These are phyloP conservation scores for Xylaria digitata DNA, from an alignment of 2,329 filamentous ascomycete species.

Conservation along the genomic window DNA sequence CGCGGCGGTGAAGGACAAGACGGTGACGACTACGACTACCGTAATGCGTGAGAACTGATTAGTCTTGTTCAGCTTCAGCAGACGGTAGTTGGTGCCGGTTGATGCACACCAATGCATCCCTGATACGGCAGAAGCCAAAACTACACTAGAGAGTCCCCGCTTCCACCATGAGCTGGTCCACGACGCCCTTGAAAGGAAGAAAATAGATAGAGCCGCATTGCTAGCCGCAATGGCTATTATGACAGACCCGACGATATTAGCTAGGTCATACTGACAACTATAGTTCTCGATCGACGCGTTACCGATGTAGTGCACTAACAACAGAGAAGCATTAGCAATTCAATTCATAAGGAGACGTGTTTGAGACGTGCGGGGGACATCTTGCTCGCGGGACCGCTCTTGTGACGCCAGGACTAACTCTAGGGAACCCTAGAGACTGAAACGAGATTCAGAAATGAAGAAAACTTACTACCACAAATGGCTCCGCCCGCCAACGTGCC, in stretches of 20 bases:
- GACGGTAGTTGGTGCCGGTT: conserved; percentile 74
- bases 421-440: background rate
- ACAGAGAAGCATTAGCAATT: conserved; percentile 2
- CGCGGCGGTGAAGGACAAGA: conserved; percentile 72
- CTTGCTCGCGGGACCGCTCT: background rate
- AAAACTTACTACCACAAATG: conserved; percentile 70
- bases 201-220: conserved; percentile 75
- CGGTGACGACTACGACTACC: conserved; percentile 79
- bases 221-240: conserved; percentile 79
- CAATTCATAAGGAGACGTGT: background rate
- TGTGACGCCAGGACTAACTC: background rate
- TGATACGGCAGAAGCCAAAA: conserved; percentile 79
- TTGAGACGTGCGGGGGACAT: background rate
- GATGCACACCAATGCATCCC: conserved; percentile 90
- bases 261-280: conserved; percentile 67
- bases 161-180: conserved; percentile 88
- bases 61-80: conserved; percentile 59
- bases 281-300: conserved; percentile 87
- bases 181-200: conserved; percentile 79
- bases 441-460: background rate
- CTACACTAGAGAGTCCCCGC: conserved; percentile 70
- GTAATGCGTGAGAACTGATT: conserved; percentile 67
- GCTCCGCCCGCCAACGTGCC: conserved; percentile 78
- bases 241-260: conserved; percentile 74
- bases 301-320: conserved; percentile 80